These are phyloP conservation scores for Aphanocladium album DNA, from an alignment of 2,329 filamentous ascomycete species.

Conservation along the genomic window DNA sequence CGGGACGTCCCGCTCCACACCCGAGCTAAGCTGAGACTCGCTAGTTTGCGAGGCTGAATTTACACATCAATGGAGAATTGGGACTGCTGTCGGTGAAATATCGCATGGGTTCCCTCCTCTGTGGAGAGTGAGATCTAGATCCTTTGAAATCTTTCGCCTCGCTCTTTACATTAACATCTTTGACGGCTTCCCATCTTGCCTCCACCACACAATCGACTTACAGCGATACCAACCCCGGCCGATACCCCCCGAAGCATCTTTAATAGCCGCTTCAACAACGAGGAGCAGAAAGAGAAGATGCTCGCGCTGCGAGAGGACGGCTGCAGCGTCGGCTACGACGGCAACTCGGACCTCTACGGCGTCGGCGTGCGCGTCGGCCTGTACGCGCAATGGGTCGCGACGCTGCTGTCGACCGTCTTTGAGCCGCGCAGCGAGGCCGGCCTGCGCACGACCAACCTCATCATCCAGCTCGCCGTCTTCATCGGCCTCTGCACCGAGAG, in stretches of 20 bases:
- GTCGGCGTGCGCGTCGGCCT: conserved; percentile 22
- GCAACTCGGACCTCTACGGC: conserved; percentile 25
- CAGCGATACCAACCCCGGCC: too few relatives aligned
- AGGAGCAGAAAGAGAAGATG: too few relatives aligned
- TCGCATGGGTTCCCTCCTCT: not conserved
- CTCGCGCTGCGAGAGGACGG: not conserved
- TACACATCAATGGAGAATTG: not conserved
- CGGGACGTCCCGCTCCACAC: conserved; percentile 10
- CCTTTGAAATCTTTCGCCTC: not conserved
- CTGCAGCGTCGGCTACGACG: conserved; percentile 2
- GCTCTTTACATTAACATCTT: not conserved
- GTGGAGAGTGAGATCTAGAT: not conserved
- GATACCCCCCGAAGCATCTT: too few relatives aligned
- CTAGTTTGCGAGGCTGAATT: conserved; percentile 7
- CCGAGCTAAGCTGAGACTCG: conserved; percentile 1
- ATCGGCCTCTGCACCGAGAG: conserved; percentile 25
- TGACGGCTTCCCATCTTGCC: too few relatives aligned
- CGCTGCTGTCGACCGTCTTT: conserved; percentile 21
- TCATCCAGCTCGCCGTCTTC: conserved; percentile 24
- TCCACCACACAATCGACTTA: too few relatives aligned
- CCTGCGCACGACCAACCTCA: conserved; percentile 25
- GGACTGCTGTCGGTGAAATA: not conserved
- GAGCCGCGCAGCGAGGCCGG: conserved; percentile 18
- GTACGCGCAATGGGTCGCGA: conserved; percentile 23
- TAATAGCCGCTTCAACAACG: too few relatives aligned